Base-by-base conservation (phyloP, 345 rosid species). In the Lepidium aucheri region DNA sequence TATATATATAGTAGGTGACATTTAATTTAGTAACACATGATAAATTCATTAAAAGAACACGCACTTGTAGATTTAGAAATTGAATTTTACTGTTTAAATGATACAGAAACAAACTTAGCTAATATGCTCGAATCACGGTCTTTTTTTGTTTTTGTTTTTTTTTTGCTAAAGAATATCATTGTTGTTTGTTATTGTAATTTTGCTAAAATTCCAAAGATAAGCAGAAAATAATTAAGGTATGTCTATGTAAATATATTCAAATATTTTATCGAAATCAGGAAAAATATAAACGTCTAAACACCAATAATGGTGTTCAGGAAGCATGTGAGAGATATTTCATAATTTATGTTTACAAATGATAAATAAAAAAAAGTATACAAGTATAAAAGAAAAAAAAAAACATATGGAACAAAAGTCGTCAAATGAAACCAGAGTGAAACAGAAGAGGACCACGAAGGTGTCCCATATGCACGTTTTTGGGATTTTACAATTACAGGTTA, bases 381-480 rank as follows among this genome's bases (percentile, higher is more conserved):
- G 26, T 11, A 15, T 33, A 9, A 26, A 20, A n/a, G n/a, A n/a
- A 20, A 11, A 4, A 35, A 9, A 62, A 63, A 71, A 28, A 54
- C 5, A 55, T 28, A 35, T 28, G 64, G 43, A 3, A 9, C 30
- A 63, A 71, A 44, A 30, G 43, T 71, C 52, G 36, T 63, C 57
- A 55, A 46, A 63, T 47, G 63, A 62, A 26, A 47, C 65, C 65
- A 68, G 40, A 68, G 46, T 26, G 13, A 51, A 71, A 54, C 70
- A 63, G 75, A 57, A 35, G 45, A 57, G 70, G 70, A 63, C 70
- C 70, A 46, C 75, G 65, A 38, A 46, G 36, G 69, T 63, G 52
- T 43, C 75, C 75, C 75, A 71, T 63, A 63, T 63, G 70, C 76
- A 45, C 9, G 65, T 46, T 41, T 62, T 39, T 72, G 47, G 68